Evolutionary conservation across 768 basidiomycete genomes (phyloP).

Genomic region (Russula griseocarnosa): DNA sequence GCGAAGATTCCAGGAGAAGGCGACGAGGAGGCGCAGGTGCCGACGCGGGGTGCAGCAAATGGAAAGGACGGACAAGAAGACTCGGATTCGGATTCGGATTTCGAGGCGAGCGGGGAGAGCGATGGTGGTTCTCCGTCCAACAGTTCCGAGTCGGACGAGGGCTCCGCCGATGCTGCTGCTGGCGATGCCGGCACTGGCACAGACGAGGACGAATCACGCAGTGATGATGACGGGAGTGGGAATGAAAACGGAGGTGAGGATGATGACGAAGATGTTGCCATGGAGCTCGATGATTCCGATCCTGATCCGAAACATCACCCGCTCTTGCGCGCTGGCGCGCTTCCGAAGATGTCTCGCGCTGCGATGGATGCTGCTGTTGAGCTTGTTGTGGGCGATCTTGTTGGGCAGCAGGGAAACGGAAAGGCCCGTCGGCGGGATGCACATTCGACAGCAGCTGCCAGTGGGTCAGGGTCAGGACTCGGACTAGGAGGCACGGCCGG

Average conservation of each 20-base stretch:
- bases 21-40: background rate
- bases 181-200: background rate
- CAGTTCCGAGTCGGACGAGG: background rate
- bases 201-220: constrained; percentile 32
- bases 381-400: constrained; percentile 23
- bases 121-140: constrained; percentile 38
- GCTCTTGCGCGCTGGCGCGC: constrained; percentile 23
- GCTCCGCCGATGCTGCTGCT: background rate
- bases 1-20: background rate
- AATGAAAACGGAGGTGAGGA: constrained; percentile 31
- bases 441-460: background rate
- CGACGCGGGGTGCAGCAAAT: background rate
- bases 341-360: constrained; percentile 27
- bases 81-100: constrained; percentile 25
- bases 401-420: too few relatives aligned
- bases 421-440: too few relatives aligned
- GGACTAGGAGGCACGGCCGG: too few relatives aligned
- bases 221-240: too few relatives aligned
- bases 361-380: constrained; percentile 26
- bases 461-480: too few relatives aligned
- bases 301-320: constrained; percentile 47
- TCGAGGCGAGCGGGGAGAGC: constrained; percentile 33
- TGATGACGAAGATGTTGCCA: constrained; percentile 37
- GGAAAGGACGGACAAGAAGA: constrained; percentile 17
- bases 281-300: constrained; percentile 36